Percentiles rank a stretch among this genome's conserved stretches.
phyloP scores from a whole-genome alignment of 2,329 filamentous ascomycete species.

The Amylocarpus encephaloides region DNA sequence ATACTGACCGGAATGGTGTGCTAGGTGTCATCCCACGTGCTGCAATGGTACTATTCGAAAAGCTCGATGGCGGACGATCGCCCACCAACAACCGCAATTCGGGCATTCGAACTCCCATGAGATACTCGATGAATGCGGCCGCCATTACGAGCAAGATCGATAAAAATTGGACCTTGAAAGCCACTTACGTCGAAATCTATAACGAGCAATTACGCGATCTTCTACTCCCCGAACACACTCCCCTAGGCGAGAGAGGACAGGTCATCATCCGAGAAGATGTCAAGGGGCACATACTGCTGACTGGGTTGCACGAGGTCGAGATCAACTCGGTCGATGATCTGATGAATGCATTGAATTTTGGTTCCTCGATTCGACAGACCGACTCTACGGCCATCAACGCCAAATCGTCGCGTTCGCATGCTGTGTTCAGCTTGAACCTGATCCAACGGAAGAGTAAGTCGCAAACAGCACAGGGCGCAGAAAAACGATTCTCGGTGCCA shows the following conservation, averaged over 20 bases:
- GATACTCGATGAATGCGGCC: slow-evolving; percentile 56
- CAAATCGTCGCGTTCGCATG: slow-evolving; percentile 94
- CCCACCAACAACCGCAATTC: slow-evolving; percentile 51
- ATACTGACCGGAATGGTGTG: slow-evolving; percentile 17
- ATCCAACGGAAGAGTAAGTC: slow-evolving; percentile 70
- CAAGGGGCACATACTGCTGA: slow-evolving; percentile 90
- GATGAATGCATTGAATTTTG: slow-evolving; percentile 81
- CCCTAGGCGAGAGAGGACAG: slow-evolving; percentile 61
- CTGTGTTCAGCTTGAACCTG: slow-evolving; percentile 92
- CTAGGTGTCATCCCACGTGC: slow-evolving; percentile 92
- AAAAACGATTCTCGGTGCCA: slow-evolving; percentile 84
- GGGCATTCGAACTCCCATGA: slow-evolving; percentile 71
- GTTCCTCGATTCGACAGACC: slow-evolving; percentile 90
- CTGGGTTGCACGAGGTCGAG: slow-evolving; percentile 78
- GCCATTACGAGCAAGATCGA: slow-evolving; percentile 39
- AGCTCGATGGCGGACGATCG: slow-evolving; percentile 57
- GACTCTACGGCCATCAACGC: slow-evolving; percentile 97
- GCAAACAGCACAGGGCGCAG: slow-evolving; percentile 48
- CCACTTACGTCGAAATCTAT: slow-evolving; percentile 96
- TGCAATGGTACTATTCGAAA: slow-evolving; percentile 80
- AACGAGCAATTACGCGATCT: slow-evolving; percentile 94
- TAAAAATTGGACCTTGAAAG: slow-evolving; percentile 84
- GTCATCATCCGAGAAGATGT: slow-evolving; percentile 93
- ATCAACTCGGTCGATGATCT: slow-evolving; percentile 91
- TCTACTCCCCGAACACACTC: slow-evolving; percentile 68